These are phyloP conservation scores for Osmozyma mogii DNA, from an alignment of 805 yeast genomes.

Conservation along the genomic window DNA sequence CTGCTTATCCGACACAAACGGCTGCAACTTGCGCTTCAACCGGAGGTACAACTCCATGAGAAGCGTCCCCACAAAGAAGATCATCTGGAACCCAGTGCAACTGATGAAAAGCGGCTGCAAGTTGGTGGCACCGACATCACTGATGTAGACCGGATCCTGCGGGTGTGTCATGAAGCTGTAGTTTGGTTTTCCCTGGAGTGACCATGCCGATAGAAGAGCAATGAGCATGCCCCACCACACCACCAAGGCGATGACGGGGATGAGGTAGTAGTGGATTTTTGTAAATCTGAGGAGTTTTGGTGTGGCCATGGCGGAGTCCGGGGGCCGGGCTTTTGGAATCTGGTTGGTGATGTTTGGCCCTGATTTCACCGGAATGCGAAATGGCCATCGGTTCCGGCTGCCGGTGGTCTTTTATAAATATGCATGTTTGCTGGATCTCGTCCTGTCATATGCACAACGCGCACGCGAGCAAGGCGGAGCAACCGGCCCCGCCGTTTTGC, in stretches of 20 bases:
- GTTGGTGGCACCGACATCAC: constrained; percentile 84
- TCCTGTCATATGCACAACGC: no score
- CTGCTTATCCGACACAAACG: constrained; percentile 39
- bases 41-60: constrained; percentile 58
- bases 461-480: no score
- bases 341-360: no score
- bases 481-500: no score
- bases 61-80: constrained; percentile 59
- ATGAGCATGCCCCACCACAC: constrained; percentile 92
- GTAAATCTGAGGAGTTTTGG: constrained; percentile 22
- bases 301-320: no score
- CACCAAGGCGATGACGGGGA: constrained; percentile 60
- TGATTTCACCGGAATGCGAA: no score
- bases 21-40: constrained; percentile 46
- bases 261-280: constrained; percentile 41
- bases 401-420: no score
- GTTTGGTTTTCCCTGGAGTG: constrained; percentile 68
- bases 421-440: no score
- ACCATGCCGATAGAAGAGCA: constrained; percentile 73
- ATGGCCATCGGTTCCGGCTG: no score
- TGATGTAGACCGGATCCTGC: constrained; percentile 59
- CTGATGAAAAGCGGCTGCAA: constrained; percentile 78
- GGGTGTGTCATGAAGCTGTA: constrained; percentile 44
- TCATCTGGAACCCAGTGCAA: constrained; percentile 70
- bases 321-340: no score